Conservation (phyloP, 179 eudicot genomes). For the Heliamphora pulchella region DNA sequence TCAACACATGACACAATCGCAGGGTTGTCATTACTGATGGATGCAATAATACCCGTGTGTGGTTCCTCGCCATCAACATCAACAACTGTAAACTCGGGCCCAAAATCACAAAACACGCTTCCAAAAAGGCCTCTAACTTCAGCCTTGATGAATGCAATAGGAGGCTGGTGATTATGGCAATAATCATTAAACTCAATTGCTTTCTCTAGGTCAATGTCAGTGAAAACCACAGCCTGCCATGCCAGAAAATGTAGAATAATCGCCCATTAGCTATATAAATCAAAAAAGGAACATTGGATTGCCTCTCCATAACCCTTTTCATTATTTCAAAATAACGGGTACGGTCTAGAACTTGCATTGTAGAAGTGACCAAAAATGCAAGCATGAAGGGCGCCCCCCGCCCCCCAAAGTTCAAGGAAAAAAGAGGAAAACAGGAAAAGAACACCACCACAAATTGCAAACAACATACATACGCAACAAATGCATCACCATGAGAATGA, state of each 20-base stretch:
- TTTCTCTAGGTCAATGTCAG: slow-evolving; percentile 46
- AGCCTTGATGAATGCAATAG: slow-evolving; percentile 73
- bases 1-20: slow-evolving; percentile 84
- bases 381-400: not conserved
- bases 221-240: slow-evolving; percentile 80
- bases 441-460: not conserved
- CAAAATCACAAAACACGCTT: slow-evolving; percentile 76
- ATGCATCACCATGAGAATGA: not conserved
- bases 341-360: not conserved
- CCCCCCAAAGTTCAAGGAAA: not conserved
- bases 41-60: slow-evolving; percentile 72
- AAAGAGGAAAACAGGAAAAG: not conserved
- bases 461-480: not conserved
- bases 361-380: not conserved
- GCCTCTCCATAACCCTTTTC: too few species aligned
- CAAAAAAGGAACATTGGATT: too few species aligned
- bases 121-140: slow-evolving; percentile 92
- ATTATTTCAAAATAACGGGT: too few species aligned
- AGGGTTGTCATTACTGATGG: slow-evolving; percentile 75
- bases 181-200: slow-evolving; percentile 69
- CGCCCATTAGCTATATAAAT: too few species aligned
- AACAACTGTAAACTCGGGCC: slow-evolving; percentile 70
- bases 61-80: slow-evolving; percentile 94
- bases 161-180: slow-evolving; percentile 75
- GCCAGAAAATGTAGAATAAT: not conserved